Percentiles rank a stretch among this genome's conserved stretches.
Evolutionary conservation across 169 alveolate genomes (phyloP).

Genomic region (Plasmodium malariae): DNA sequence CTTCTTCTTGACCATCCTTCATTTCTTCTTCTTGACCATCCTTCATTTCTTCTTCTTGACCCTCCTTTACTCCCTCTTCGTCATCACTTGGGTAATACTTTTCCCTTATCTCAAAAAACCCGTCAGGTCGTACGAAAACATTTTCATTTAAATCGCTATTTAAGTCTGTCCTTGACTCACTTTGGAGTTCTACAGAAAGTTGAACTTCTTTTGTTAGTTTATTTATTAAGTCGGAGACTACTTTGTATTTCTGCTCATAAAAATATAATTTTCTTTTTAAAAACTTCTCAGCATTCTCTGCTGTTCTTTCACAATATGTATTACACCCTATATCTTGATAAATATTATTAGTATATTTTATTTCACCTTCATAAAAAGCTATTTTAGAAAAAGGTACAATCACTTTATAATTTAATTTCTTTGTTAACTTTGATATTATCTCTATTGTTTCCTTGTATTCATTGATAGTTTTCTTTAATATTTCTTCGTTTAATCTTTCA

Average conservation of each 20-base stretch:
- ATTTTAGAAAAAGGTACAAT: constrained; percentile 53
- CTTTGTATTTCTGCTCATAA: constrained; percentile 32
- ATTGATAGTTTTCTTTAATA: constrained; percentile 38
- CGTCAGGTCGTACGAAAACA: constrained; percentile 54
- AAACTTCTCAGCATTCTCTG: constrained; percentile 32
- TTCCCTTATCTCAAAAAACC: constrained; percentile 51
- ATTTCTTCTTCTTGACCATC: not conserved
- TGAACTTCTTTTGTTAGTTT: constrained; percentile 55
- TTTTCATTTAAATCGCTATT: not conserved
- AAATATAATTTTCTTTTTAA: constrained; percentile 22
- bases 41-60: not conserved
- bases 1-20: not conserved
- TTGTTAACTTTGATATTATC: constrained; percentile 19
- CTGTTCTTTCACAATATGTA: constrained; percentile 64
- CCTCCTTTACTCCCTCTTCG: not conserved
- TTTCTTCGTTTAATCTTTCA: constrained; percentile 54
- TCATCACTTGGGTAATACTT: constrained; percentile 65
- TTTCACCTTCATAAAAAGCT: constrained; percentile 68
- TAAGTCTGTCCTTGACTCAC: not conserved
- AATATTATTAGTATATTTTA: constrained; percentile 54
- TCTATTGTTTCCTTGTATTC: constrained; percentile 50
- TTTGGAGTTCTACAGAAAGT: constrained; percentile 46
- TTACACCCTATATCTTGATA: constrained; percentile 62
- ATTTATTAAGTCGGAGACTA: constrained; percentile 11
- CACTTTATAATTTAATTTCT: constrained; percentile 35